Evolutionary conservation across 169 alveolate species (phyloP).

Genomic region (Eimeria acervulina): DNA sequence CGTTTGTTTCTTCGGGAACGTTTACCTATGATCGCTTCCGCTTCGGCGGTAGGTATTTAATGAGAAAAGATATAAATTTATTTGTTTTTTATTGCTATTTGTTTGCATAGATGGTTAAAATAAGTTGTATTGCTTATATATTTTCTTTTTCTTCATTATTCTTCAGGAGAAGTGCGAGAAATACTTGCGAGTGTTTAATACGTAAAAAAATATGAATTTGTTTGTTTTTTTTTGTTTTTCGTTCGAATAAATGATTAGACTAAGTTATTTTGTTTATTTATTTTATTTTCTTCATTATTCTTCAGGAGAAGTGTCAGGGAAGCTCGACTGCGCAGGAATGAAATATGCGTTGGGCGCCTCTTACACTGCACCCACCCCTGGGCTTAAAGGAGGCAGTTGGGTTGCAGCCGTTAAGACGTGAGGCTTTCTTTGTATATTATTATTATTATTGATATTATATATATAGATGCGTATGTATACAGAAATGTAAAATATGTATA

Average conservation of each 20-base stretch:
- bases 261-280: background rate
- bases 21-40: conserved; percentile 55
- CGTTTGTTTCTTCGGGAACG: conserved; percentile 26
- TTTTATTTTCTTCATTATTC: background rate
- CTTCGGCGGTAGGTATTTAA: background rate
- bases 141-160: background rate
- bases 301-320: conserved; percentile 82
- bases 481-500: no score
- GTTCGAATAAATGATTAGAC: no score
- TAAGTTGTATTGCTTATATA: background rate
- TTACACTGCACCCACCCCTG: conserved; percentile 58
- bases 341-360: conserved; percentile 82
- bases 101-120: no score
- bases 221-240: no score
- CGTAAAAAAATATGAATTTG: no score
- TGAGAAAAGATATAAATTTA: background rate
- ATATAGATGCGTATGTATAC: no score
- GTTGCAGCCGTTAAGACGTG: conserved; percentile 73
- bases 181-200: no score
- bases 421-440: background rate
- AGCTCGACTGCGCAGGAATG: conserved; percentile 68
- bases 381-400: conserved; percentile 54
- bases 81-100: no score
- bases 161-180: conserved; percentile 80
- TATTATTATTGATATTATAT: no score